Conservation (phyloP, 805 yeast species). For the Starmerella vaccinii region DNA sequence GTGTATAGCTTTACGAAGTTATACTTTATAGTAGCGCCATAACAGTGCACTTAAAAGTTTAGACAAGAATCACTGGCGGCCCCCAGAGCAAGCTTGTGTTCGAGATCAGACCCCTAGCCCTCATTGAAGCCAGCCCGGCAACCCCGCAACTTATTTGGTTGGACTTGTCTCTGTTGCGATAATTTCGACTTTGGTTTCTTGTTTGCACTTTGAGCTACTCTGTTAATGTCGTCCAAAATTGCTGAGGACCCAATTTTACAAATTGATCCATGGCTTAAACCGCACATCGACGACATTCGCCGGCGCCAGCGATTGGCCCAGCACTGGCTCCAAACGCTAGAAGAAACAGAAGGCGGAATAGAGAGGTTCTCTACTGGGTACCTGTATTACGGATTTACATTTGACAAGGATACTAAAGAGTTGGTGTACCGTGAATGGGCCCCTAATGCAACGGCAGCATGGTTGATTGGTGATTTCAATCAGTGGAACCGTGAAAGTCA, state of each 20-base stretch:
- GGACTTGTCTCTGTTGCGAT: neutral
- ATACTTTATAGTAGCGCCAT: too few species aligned
- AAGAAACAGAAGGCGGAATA: conserved; percentile 54
- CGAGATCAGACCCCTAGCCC: neutral
- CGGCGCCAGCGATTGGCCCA: conserved; percentile 58
- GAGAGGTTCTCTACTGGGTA: conserved; percentile 67
- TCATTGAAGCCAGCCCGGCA: neutral
- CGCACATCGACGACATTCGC: conserved; percentile 56
- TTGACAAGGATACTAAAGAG: conserved; percentile 40
- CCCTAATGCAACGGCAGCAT: conserved; percentile 70
- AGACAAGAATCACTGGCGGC: too few species aligned
- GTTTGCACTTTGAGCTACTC: too few species aligned
- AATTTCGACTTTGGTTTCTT: too few species aligned
- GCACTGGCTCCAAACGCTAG: conserved; percentile 49
- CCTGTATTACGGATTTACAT: conserved; percentile 65
- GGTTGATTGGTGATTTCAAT: conserved; percentile 88
- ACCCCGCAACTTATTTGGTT: neutral
- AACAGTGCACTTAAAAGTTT: too few species aligned
- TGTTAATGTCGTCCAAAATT: neutral
- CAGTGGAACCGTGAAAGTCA: conserved; percentile 57
- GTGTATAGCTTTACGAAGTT: too few species aligned
- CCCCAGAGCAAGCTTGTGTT: too few species aligned
- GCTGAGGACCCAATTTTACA: conserved; percentile 38
- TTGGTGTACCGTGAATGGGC: conserved; percentile 75
- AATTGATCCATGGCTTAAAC: conserved; percentile 79